A percentile compares a stretch with the other conserved stretches of the same genome.
phyloP scores from a whole-genome alignment of 116 monocot genomes.

The Zostera marina region DNA sequence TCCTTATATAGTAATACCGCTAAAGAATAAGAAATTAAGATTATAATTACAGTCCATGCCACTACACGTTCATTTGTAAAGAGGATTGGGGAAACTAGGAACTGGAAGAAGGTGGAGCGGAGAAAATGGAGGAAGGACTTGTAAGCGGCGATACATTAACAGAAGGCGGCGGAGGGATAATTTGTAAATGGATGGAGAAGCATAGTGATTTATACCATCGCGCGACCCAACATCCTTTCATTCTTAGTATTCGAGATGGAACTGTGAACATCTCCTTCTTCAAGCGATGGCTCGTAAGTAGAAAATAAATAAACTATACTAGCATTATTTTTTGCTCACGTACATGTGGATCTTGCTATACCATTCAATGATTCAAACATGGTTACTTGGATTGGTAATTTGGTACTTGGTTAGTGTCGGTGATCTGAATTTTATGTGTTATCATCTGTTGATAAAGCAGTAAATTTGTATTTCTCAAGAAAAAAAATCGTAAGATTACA shows the following conservation, averaged over 20 bases:
- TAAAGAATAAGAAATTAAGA: too few relatives aligned
- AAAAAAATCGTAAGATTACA: too few relatives aligned
- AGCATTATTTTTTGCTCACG: background rate
- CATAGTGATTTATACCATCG: constrained; percentile 14
- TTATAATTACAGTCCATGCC: background rate
- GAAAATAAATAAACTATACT: too few relatives aligned
- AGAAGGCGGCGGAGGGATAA: constrained; percentile 1
- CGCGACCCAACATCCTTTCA: constrained; percentile 25
- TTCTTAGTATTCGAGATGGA: constrained; percentile 34
- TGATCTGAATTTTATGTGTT: too few relatives aligned
- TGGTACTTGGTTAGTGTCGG: too few relatives aligned
- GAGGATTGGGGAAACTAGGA: background rate
- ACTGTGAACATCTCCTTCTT: constrained; percentile 23
- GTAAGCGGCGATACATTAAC: background rate
- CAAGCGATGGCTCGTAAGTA: constrained; percentile 33
- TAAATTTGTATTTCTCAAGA: too few relatives aligned
- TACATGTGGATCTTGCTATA: background rate
- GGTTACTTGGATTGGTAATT: too few relatives aligned
- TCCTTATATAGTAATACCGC: too few relatives aligned
- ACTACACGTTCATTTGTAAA: background rate
- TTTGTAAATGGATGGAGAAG: constrained; percentile 12
- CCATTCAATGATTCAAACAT: too few relatives aligned
- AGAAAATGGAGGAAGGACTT: background rate
- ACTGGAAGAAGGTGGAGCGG: background rate
- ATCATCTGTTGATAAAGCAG: too few relatives aligned